A percentile compares a stretch with the other conserved stretches of the same genome.
These are phyloP conservation scores for Symbiodinium natans DNA, from an alignment of 73 alveolate genomes.

Conservation along the genomic window DNA sequence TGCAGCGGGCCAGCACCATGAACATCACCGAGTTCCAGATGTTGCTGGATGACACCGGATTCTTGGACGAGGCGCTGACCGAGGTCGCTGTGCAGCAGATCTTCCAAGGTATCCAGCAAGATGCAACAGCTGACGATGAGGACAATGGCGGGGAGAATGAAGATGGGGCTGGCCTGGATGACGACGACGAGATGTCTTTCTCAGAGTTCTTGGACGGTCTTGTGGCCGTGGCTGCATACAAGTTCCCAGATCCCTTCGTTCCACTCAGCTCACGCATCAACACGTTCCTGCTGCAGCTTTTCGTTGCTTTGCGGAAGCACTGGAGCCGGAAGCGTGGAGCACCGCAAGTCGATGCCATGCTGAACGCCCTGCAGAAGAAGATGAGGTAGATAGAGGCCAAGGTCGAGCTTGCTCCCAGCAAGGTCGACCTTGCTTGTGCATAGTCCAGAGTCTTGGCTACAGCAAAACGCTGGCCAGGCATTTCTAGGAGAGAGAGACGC, in stretches of 20 bases:
- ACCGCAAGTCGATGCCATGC: constrained; percentile 64
- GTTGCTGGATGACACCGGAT: constrained; percentile 59
- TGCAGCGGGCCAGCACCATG: constrained; percentile 93
- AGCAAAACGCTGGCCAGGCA: background rate
- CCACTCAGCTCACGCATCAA: constrained; percentile 81
- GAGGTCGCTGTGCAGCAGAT: constrained; percentile 85
- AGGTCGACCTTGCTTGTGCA: background rate
- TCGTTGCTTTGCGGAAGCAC: constrained; percentile 71
- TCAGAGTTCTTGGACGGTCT: constrained; percentile 90
- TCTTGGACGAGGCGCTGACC: constrained; percentile 39
- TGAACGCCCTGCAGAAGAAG: constrained; percentile 79
- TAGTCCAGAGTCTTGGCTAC: background rate
- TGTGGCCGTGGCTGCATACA: constrained; percentile 25
- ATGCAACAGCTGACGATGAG: constrained; percentile 36
- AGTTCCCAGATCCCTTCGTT: constrained; percentile 66
- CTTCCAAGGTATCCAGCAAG: constrained; percentile 77
- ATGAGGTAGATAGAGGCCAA: too few species aligned
- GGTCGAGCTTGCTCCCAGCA: background rate
- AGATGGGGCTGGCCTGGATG: constrained; percentile 40
- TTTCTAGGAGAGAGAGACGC: too few species aligned
- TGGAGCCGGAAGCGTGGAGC: constrained; percentile 93
- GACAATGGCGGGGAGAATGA: constrained; percentile 11
- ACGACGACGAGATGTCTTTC: constrained; percentile 67
- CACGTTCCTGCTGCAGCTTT: constrained; percentile 83
- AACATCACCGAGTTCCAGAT: constrained; percentile 86